Evolutionary conservation across 2,329 filamentous ascomycete species (phyloP), one percentile per base, ranked within the genome.

Genomic region (Trichoderma semiorbis): DNA sequence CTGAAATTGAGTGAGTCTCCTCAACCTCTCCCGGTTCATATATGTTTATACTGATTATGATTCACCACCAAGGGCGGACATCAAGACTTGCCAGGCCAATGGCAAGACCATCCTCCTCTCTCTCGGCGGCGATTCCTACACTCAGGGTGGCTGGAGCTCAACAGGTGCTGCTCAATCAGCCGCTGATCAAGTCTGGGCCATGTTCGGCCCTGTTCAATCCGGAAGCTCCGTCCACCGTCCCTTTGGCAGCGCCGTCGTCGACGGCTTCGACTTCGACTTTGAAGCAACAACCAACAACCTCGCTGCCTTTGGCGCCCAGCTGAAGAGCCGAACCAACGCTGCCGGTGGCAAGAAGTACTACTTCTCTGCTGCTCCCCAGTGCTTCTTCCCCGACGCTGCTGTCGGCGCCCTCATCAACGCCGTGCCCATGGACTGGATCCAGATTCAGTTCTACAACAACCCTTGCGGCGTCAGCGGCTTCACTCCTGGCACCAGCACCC

Each of bases 261-360:
- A 94, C 78, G 92, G 92, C 5, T 93, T 94, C 79, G 92, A 94
- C 80, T 89, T 94, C 74, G 92, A 94, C 79, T 90, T 94, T 73
- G 92, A 94, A 81, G 84, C 87, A 5, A 79, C 80, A 3, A 86
- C 87, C 16, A 80, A 80, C 62, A 90, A 92, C 81, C 89, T 91
- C 81, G 84, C 83, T 0, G 81, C 87, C 1, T 92, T 93, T 75
- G 90, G 86, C 1, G 82, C 84, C 47, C 82, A 85, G 69, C 85
- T 93, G 11, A 87, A 90, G 34, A 75, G 78, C 18, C 79, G 85
- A 39, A 90, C 90, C 84, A 83, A 89, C 74, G 81, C 81, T 24
- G 84, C 85, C 28, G 80, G 77, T 0, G 83, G 82, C 74, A 89
- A 87, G 79, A 89, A 87, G 78, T 91, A 85, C 79, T 88, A 86